Evolutionary conservation across 2,329 filamentous ascomycete species (phyloP).

Genomic region (Colletotrichum eremochloae): DNA sequence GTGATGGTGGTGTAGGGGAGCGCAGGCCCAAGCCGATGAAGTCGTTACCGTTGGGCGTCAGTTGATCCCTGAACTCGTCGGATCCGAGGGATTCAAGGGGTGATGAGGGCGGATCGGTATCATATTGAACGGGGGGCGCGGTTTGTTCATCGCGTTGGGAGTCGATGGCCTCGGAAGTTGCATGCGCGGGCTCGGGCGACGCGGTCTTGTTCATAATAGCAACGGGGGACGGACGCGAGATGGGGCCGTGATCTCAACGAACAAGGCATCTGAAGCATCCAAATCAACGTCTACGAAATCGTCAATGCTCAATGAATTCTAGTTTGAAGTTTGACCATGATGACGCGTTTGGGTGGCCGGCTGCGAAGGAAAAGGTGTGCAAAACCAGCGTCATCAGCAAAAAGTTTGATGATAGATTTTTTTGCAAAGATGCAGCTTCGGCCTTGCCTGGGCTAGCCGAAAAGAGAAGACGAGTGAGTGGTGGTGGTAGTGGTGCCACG

Average conservation of each 20-base stretch:
- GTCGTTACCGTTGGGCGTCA: slow-evolving; percentile 41
- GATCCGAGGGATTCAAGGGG: slow-evolving; percentile 39
- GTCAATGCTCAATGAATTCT: slow-evolving; percentile 59
- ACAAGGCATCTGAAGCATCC: slow-evolving; percentile 68
- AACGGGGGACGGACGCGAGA: slow-evolving; percentile 52
- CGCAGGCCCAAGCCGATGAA: slow-evolving; percentile 31
- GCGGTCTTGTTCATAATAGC: slow-evolving; percentile 72
- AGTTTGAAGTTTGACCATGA: slow-evolving; percentile 67
- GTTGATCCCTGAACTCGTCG: slow-evolving; percentile 41
- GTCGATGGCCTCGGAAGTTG: slow-evolving; percentile 49
- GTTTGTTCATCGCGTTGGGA: slow-evolving; percentile 44
- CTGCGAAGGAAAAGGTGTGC: slow-evolving; percentile 59
- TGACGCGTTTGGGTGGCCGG: slow-evolving; percentile 63
- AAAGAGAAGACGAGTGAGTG: slow-evolving; percentile 19
- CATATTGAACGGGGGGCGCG: slow-evolving; percentile 37
- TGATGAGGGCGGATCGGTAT: slow-evolving; percentile 35
- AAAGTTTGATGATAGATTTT: slow-evolving; percentile 56
- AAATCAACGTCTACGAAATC: slow-evolving; percentile 69
- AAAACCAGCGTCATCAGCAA: slow-evolving; percentile 63
- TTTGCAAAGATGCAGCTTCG: slow-evolving; percentile 39
- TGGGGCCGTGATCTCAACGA: slow-evolving; percentile 67
- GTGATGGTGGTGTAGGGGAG: slow-evolving; percentile 22
- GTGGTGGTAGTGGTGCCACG: not conserved
- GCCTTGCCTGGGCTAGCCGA: slow-evolving; percentile 41
- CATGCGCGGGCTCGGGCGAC: slow-evolving; percentile 62